Evolutionary conservation across 2,329 filamentous ascomycete genomes (phyloP), one percentile per base, ranked within the genome.

Genomic region (Penicillium sp.): DNA sequence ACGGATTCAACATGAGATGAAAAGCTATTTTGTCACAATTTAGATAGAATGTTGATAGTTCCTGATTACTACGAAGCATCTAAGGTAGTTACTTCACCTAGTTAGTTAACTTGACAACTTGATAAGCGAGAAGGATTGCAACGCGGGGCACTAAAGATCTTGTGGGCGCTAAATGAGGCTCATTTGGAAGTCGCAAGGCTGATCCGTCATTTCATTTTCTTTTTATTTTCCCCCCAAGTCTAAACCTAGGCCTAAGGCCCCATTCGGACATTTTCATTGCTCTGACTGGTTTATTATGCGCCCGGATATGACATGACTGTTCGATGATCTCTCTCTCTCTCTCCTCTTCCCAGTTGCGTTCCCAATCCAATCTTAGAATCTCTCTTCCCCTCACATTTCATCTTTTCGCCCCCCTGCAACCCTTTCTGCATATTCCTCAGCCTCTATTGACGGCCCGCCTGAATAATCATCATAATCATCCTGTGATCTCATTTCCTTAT

Each of bases 151-250:
- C 37, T 20, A 27, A 40, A 23, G 38, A 40, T 29, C 13, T 13
- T 3, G 44, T 38, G 42, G 47, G 49, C 49, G 49, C 49, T 51
- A 51, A 51, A 47, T 51, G 44, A 51, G 49, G 49, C 49, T 51
- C 50, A 45, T 44, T 42, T 37, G 15, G 8, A 28, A 49, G 13
- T 52, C 32, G 39, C 44, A 44, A 47, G 44, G 44, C 46, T 48
- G 44, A 38, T 44, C 44, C 27, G 46, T 46, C 42, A 23, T 40
- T 37, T 39, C 47, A 32, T 40, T 31, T 25, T 46, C 43, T 42
- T 42, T 42, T 42, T 46, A 15, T 2, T 23, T 23, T 25, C n/a
- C 42, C 50, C 33, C 46, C 38, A 31, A 37, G 38, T 9, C 20
- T 3, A 23, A 23, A 2, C 20, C 20, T 23, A 23, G 20, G 20